These are phyloP conservation scores for Lentithecium fluviatile DNA, from an alignment of 495 filamentous ascomycete species.

Conservation along the genomic window DNA sequence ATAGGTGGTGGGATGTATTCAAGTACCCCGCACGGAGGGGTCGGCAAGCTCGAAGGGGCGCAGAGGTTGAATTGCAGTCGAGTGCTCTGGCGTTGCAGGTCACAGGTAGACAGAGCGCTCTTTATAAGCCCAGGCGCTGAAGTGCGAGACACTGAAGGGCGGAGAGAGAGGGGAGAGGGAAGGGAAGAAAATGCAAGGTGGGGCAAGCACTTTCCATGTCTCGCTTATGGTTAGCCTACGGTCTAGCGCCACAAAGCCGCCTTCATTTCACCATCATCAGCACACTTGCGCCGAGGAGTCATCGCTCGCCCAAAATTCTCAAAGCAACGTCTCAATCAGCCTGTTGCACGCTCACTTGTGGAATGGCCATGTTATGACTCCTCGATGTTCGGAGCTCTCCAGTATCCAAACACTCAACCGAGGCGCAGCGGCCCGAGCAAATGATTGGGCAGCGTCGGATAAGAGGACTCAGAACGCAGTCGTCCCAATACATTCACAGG, in stretches of 20 bases:
- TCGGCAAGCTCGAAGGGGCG: conserved; percentile 5
- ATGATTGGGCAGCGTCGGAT: too few species aligned
- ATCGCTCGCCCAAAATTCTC: neutral
- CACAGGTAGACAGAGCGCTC: conserved; percentile 21
- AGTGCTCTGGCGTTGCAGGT: conserved; percentile 26
- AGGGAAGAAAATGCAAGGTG: conserved; percentile 5
- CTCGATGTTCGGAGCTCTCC: too few species aligned
- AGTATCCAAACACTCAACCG: too few species aligned
- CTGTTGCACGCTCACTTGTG: too few species aligned
- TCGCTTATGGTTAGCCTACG: neutral
- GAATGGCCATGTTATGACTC: too few species aligned
- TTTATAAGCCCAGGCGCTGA: conserved; percentile 16
- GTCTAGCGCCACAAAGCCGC: conserved; percentile 3
- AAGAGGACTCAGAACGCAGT: too few species aligned
- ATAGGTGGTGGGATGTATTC: conserved; percentile 26
- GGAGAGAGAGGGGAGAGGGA: conserved; percentile 4
- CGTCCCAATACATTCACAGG: too few species aligned
- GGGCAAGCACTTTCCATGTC: conserved; percentile 2
- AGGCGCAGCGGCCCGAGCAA: too few species aligned
- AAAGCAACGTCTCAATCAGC: too few species aligned
- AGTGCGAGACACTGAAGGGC: conserved; percentile 3
- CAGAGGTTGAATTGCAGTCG: neutral
- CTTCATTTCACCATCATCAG: neutral
- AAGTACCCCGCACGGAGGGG: conserved; percentile 33
- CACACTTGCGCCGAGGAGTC: conserved; percentile 7